Evolutionary conservation across 2,329 filamentous ascomycete genomes (phyloP), one percentile per base, ranked within the genome.

Genomic region (Aspergillus fijiensis): DNA sequence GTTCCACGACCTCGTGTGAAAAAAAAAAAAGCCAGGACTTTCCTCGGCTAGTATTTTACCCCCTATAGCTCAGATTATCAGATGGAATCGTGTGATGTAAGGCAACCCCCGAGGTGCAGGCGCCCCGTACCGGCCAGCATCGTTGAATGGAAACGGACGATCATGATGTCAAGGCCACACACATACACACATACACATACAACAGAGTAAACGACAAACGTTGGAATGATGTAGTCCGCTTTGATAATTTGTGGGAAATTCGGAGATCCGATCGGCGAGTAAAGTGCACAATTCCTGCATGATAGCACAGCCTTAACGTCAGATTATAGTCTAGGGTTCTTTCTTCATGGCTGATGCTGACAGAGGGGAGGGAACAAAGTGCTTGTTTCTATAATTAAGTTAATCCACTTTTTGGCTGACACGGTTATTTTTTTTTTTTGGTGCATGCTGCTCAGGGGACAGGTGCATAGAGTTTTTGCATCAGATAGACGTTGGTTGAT

Each of bases 161-260:
- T 57, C 62, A 64, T 64, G 49, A 64, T 62, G 60, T 64, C 55
- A 62, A 47, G 14, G 27, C 27, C 27, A 29, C 27, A 4, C 19
- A 19, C 19, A 19, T 19, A 19, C 19, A 19, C 19, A 19, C 19
- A 19, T 19, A 16, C 16, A n/a, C 19, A 39, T 12, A n/a, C 35
- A 57, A 11, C n/a, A 25, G 4, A 48, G 6, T 10, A 16, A 45
- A 35, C 21, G 31, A 16, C 19, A 14, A 35, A 35, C 12, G 12
- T 42, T 53, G 7, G 16, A 12, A n/a, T 33, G n/a, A 19, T 19
- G 50, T 39, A 51, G 16, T 23, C n/a, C n/a, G 19, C 19, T 39
- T 52, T 52, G 23, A 27, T n/a, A 10, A 1, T 21, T 7, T 16
- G 4, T 4, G 10, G 5, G 23, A 5, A 19, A 31, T 35, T n/a